phyloP scores from a whole-genome alignment of 805 yeast species.

The Yarrowia yakushimensis region DNA sequence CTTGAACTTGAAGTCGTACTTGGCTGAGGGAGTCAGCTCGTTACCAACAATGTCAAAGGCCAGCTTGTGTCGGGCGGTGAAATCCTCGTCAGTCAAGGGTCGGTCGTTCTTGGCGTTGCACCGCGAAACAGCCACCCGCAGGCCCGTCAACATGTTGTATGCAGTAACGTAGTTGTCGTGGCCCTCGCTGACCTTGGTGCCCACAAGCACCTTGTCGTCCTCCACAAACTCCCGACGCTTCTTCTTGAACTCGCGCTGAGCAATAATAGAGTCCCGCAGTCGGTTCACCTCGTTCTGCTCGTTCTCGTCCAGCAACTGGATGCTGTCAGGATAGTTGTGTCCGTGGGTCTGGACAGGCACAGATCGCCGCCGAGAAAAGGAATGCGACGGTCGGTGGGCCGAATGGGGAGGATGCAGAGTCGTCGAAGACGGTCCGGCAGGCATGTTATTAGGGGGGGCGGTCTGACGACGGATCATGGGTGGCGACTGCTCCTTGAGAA shows the following conservation, averaged over 20 bases:
- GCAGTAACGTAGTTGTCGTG: constrained; percentile 92
- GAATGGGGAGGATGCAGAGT: constrained; percentile 3
- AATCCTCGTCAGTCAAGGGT: constrained; percentile 67
- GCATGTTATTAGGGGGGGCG: constrained; percentile 1
- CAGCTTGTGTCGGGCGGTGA: constrained; percentile 66
- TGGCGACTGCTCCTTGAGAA: constrained; percentile 13
- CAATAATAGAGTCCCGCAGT: constrained; percentile 35
- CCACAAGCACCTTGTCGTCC: constrained; percentile 55
- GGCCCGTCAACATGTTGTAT: constrained; percentile 95
- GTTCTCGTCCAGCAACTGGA: constrained; percentile 21
- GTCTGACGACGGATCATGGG: constrained; percentile 19
- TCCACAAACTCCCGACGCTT: constrained; percentile 36
- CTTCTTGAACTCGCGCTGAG: constrained; percentile 35
- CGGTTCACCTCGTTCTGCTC: constrained; percentile 32
- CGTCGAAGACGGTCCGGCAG: neutral
- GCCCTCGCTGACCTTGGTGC: constrained; percentile 84
- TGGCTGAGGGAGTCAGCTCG: constrained; percentile 87
- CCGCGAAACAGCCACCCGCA: constrained; percentile 88
- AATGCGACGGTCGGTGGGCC: neutral
- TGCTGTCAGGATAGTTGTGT: constrained; percentile 13
- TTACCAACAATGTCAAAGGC: constrained; percentile 81
- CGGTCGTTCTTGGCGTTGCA: constrained; percentile 78
- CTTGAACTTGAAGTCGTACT: constrained; percentile 93
- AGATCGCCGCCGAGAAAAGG: constrained; percentile 22
- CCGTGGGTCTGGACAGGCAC: constrained; percentile 7